Base-by-base conservation (phyloP, 192 early-diverging fungal genomes). In the Allomyces javanicus region DNA sequence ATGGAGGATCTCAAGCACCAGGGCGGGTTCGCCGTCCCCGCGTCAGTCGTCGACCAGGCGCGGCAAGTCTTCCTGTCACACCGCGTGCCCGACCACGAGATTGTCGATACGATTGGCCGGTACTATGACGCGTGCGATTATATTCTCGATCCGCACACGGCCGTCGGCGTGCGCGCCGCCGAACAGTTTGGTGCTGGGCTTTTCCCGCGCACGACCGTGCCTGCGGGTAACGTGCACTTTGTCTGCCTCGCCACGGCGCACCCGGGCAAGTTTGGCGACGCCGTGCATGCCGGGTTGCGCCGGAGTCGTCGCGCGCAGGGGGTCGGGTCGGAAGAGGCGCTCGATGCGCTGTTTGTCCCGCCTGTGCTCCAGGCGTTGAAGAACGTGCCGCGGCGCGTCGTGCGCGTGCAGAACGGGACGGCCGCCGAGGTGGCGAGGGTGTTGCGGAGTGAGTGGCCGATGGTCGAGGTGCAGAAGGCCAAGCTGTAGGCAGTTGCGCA, bases 201-300 rank as follows among this genome's bases (percentile, higher is more conserved):
- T 3, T 40, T 40, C 33, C 33, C 33, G 33, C 64, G 68, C 63
- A 45, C 62, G 21, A 67, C 73, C 21, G 69, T 70, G 61, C 58
- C 67, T 1, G 62, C 14, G 7, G 66, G 66, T 10, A 63, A 50
- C 45, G 58, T 65, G n/a, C 63, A 70, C 24, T 67, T 82, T 23
- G 74, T 91, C 24, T 87, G 87, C 61, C 75, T 97, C 62, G 83
- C 93, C 23, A 97, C 95, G 0, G 95, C 95, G 9, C 90, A 91
- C 63, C 95, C 93, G 33, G 95, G 92, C 44, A 98, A 98, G 72
- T 98, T 98, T 76, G 86, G 92, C 6, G 90, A 90, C 55, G 89
- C 93, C 6, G 94, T 98, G 25, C 81, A 87, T 66, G 72, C 75
- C 67, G 89, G 93, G 50, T 72, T 88, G 50, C 50, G 50, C 17